A percentile compares a stretch with the other conserved stretches of the same genome.
These are phyloP conservation scores for Rhizopogon salebrosus DNA, from an alignment of 768 basidiomycete genomes.

Conservation along the genomic window DNA sequence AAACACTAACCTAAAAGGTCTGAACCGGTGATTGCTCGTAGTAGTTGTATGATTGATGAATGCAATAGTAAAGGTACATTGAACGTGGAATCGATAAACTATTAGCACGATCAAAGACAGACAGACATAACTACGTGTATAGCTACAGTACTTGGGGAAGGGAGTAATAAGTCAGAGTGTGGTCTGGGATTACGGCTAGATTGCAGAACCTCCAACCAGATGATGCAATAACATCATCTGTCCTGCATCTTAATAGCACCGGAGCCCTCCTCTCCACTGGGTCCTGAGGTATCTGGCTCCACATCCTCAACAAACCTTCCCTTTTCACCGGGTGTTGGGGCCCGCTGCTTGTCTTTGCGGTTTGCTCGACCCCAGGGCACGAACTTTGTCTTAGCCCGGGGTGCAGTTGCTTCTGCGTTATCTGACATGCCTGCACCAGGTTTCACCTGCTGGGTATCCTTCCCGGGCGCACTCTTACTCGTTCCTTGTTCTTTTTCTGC, in stretches of 20 bases:
- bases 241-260: not conserved
- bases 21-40: no score
- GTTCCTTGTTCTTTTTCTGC: conserved; percentile 28
- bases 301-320: conserved; percentile 39
- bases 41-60: no score
- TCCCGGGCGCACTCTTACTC: conserved; percentile 19
- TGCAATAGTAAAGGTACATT: no score
- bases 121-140: not conserved
- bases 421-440: conserved; percentile 48
- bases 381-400: conserved; percentile 4
- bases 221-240: not conserved
- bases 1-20: no score
- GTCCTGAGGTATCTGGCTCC: not conserved
- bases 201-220: not conserved
- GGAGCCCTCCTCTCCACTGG: not conserved
- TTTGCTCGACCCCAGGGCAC: conserved; percentile 6
- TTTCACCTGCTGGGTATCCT: conserved; percentile 39
- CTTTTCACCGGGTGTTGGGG: conserved; percentile 16
- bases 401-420: conserved; percentile 30
- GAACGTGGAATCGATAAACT: no score
- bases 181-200: no score
- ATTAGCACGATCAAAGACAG: not conserved
- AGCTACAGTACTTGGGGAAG: not conserved
- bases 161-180: no score
- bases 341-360: conserved; percentile 20